Conservation (phyloP, 2,329 filamentous ascomycete species). For the Penicillium psychrosexuale region DNA sequence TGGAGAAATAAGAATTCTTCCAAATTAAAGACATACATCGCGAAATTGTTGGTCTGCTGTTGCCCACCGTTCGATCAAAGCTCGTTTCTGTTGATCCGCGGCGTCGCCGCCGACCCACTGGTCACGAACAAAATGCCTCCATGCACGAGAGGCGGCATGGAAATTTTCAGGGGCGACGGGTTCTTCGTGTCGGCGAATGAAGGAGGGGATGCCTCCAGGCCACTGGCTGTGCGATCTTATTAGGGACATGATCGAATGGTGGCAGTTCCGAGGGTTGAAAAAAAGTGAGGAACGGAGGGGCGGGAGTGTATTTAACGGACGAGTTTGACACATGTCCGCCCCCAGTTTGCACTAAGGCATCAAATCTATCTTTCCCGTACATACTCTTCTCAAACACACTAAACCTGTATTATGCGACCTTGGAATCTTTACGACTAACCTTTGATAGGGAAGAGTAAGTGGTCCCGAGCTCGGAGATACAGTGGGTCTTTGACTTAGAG, state of each 20-base stretch:
- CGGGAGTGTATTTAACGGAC: constrained; percentile 1
- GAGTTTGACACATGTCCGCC: not conserved
- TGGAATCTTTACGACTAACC: constrained; percentile 3
- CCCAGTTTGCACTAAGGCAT: constrained; percentile 1
- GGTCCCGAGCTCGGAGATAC: not conserved
- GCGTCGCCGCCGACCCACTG: constrained; percentile 9
- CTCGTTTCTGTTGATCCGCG: constrained; percentile 13
- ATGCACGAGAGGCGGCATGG: constrained; percentile 10
- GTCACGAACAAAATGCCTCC: constrained; percentile 14
- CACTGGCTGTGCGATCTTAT: constrained; percentile 2
- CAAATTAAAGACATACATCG: constrained; percentile 7
- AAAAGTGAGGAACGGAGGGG: not conserved
- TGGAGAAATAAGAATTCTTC: constrained; percentile 2
- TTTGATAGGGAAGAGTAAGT: not conserved
- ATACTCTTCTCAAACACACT: not conserved
- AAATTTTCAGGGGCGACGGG: constrained; percentile 7
- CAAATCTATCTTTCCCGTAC: not conserved
- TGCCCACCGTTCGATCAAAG: constrained; percentile 13
- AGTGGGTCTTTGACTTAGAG: not conserved
- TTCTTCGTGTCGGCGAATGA: constrained; percentile 11
- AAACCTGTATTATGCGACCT: constrained; percentile 2
- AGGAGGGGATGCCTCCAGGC: constrained; percentile 11
- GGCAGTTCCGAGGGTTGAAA: not conserved
- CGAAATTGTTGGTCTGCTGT: constrained; percentile 12
- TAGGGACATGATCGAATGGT: constrained; percentile 1